phyloP scores from a whole-genome alignment of 2,329 filamentous ascomycete genomes.

The Aurifilum marmelostoma region DNA sequence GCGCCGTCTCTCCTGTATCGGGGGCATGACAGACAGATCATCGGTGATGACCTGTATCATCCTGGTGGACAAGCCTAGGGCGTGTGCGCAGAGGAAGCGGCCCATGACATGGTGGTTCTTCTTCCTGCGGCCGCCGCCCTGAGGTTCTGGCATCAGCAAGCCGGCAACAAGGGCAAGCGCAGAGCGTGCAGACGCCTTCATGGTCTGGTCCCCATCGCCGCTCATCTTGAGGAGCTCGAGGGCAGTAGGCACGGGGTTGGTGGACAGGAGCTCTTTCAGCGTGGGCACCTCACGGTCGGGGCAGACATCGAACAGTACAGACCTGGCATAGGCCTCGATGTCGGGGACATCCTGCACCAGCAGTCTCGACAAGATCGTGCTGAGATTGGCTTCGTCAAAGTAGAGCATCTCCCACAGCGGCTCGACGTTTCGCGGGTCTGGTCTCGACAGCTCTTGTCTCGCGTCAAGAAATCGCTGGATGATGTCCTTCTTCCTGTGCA shows the following conservation, averaged over 20 bases:
- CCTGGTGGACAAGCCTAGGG: conserved; percentile 83
- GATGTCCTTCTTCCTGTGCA: conserved; percentile 76
- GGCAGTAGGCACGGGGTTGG: conserved; percentile 75
- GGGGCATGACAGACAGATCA: conserved; percentile 54
- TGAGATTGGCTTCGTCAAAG: conserved; percentile 60
- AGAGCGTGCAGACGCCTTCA: conserved; percentile 55
- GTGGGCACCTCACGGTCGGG: conserved; percentile 68
- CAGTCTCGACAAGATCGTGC: conserved; percentile 61
- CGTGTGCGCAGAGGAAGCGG: conserved; percentile 78
- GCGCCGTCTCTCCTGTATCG: conserved; percentile 70
- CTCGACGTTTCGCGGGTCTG: conserved; percentile 32
- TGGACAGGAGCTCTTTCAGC: conserved; percentile 70
- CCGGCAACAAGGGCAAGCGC: conserved; percentile 52
- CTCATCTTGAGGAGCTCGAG: conserved; percentile 82
- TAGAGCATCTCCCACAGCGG: conserved; percentile 59
- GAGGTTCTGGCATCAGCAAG: conserved; percentile 34
- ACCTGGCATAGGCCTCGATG: conserved; percentile 68
- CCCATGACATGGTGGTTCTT: conserved; percentile 61
- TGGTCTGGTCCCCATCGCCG: conserved; percentile 66
- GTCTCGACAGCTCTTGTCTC: conserved; percentile 58
- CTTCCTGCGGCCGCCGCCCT: conserved; percentile 46
- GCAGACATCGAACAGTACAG: conserved; percentile 69
- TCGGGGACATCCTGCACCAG: conserved; percentile 60
- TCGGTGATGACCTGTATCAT: conserved; percentile 82
- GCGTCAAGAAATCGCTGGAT: conserved; percentile 81